Evolutionary conservation across 2,329 filamentous ascomycete species (phyloP).

Genomic region (Aspergillus flavus): DNA sequence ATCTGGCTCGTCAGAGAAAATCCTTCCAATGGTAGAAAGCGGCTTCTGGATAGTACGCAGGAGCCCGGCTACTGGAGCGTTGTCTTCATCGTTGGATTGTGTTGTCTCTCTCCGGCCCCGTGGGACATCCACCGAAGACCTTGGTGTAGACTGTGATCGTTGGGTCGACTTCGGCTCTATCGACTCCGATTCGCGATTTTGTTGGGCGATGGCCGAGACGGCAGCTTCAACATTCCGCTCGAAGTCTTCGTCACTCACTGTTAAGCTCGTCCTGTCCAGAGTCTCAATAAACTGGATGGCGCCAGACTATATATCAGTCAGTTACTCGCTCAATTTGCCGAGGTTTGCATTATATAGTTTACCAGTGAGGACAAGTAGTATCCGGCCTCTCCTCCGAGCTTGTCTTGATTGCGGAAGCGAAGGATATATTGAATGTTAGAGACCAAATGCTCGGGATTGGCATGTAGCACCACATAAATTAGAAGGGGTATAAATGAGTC

Average conservation of each 20-base stretch:
- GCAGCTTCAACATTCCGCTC: constrained; percentile 95
- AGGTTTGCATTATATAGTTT: constrained; percentile 30
- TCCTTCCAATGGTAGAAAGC: constrained; percentile 86
- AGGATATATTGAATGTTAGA: constrained; percentile 98
- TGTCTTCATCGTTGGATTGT: constrained; percentile 64
- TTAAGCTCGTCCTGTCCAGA: constrained; percentile 89
- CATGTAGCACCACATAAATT: constrained; percentile 93
- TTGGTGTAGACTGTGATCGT: constrained; percentile 60
- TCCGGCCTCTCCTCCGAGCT: constrained; percentile 93
- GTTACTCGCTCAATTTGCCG: background rate
- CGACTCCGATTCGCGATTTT: constrained; percentile 67
- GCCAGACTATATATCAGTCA: constrained; percentile 52
- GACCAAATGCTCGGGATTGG: constrained; percentile 91
- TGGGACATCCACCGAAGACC: constrained; percentile 63
- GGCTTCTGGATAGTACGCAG: constrained; percentile 89
- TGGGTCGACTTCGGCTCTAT: constrained; percentile 44
- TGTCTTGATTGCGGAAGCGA: constrained; percentile 95
- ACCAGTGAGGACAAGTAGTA: constrained; percentile 96
- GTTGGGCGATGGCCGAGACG: constrained; percentile 92
- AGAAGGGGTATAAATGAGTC: constrained; percentile 94
- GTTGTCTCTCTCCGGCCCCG: constrained; percentile 43
- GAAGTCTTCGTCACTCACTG: constrained; percentile 92
- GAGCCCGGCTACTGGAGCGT: constrained; percentile 79
- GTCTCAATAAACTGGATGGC: constrained; percentile 97
- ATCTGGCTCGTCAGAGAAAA: constrained; percentile 75